Percentiles rank a stretch among this genome's conserved stretches.
Evolutionary conservation across 164 flowering plant species (phyloP).

Genomic region (Echeveria elegans): DNA sequence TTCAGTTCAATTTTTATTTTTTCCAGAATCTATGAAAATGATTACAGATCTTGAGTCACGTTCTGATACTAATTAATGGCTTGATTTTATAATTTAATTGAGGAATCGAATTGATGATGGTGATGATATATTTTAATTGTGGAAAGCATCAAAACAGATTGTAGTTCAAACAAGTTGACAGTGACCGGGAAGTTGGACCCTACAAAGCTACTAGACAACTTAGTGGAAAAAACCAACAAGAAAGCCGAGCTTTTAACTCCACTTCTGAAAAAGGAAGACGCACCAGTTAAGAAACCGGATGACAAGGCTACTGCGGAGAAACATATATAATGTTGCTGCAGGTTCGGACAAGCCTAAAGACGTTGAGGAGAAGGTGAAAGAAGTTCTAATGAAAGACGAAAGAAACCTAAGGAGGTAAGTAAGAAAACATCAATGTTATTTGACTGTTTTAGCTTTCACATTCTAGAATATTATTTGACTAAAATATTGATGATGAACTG

Average conservation of each 20-base stretch:
- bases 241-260: neutral
- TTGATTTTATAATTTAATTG: neutral
- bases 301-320: neutral
- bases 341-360: neutral
- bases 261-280: neutral
- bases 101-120: neutral
- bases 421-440: neutral
- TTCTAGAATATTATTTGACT: neutral
- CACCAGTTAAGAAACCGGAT: neutral
- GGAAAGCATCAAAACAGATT: neutral
- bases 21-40: too few species aligned
- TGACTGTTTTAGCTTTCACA: too few species aligned
- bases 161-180: neutral
- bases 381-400: neutral
- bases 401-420: neutral
- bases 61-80: too few species aligned
- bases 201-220: neutral
- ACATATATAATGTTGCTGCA: neutral
- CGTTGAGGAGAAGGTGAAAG: neutral
- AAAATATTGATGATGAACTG: neutral
- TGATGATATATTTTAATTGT: neutral
- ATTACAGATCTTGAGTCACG: too few species aligned
- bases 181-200: constrained; percentile 1
- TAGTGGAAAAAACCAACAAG: neutral
- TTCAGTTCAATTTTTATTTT: too few species aligned